These are phyloP conservation scores for Suillus bovinus DNA, from an alignment of 768 basidiomycete species.

Conservation along the genomic window DNA sequence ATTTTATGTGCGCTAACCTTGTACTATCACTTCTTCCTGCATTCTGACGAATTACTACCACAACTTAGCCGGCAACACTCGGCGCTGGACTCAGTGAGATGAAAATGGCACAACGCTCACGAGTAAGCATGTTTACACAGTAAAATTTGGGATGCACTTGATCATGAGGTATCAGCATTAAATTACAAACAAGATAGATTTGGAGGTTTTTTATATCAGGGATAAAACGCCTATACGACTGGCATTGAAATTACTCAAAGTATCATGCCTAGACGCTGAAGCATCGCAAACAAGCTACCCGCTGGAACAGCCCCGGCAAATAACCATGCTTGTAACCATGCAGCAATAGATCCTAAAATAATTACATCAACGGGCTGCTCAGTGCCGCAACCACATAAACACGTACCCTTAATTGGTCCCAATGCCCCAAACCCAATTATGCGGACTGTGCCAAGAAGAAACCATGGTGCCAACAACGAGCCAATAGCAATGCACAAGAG, in stretches of 20 bases:
- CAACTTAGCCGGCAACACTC: no score
- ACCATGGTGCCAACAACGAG: background rate
- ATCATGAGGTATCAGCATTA: background rate
- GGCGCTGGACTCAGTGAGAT: no score
- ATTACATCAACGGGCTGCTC: background rate
- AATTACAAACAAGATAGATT: background rate
- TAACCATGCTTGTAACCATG: background rate
- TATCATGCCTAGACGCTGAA: background rate
- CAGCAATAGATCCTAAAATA: background rate
- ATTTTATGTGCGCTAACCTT: no score
- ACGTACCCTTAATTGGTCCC: no score
- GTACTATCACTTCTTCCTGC: no score
- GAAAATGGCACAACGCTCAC: no score
- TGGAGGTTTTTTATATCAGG: background rate
- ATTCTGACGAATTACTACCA: no score
- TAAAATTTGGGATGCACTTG: no score
- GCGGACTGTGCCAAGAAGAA: conserved; percentile 33
- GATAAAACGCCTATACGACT: background rate
- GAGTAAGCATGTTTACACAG: no score
- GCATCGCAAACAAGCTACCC: background rate
- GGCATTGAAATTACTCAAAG: background rate
- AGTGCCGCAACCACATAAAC: no score
- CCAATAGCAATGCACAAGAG: conserved; percentile 23
- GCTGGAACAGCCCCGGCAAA: background rate
- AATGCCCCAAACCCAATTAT: conserved; percentile 38